phyloP scores from a whole-genome alignment of 805 yeast genomes.

The Candida sanyiensis region DNA sequence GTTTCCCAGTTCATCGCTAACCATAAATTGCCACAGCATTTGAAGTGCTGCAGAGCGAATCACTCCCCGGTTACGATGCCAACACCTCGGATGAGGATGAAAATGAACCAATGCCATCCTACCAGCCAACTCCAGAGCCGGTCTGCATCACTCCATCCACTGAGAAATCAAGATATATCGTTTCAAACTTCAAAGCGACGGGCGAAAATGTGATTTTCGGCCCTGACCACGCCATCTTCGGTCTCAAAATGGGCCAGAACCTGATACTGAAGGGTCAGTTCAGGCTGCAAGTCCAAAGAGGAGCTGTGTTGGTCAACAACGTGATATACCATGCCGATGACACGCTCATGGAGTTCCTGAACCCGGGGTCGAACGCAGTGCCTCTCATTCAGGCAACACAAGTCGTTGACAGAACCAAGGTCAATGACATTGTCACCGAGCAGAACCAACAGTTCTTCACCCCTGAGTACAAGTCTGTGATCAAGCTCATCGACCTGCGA shows the following conservation, averaged over 20 bases:
- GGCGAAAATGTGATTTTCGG: constrained; percentile 34
- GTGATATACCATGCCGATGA: constrained; percentile 27
- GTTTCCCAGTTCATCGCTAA: not conserved
- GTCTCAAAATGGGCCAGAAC: constrained; percentile 37
- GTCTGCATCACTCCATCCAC: not conserved
- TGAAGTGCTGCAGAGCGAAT: constrained; percentile 18
- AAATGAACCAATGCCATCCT: constrained; percentile 7
- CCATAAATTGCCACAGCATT: constrained; percentile 13
- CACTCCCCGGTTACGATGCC: constrained; percentile 17
- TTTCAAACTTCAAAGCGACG: constrained; percentile 35
- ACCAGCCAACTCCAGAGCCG: constrained; percentile 7
- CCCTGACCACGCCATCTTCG: constrained; percentile 32
- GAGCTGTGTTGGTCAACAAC: constrained; percentile 42
- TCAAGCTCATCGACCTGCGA: constrained; percentile 30
- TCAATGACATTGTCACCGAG: constrained; percentile 26
- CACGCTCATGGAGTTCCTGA: constrained; percentile 28
- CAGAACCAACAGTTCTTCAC: constrained; percentile 36
- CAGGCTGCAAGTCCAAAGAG: constrained; percentile 37
- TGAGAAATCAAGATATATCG: constrained; percentile 16
- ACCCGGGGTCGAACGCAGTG: constrained; percentile 30
- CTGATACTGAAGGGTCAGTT: constrained; percentile 45
- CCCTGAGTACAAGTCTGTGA: constrained; percentile 37
- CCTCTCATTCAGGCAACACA: constrained; percentile 43
- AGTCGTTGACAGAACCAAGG: constrained; percentile 28
- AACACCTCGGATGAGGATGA: constrained; percentile 23